These are phyloP conservation scores for Lactarius evosmus DNA, from an alignment of 768 basidiomycete species.

Conservation along the genomic window DNA sequence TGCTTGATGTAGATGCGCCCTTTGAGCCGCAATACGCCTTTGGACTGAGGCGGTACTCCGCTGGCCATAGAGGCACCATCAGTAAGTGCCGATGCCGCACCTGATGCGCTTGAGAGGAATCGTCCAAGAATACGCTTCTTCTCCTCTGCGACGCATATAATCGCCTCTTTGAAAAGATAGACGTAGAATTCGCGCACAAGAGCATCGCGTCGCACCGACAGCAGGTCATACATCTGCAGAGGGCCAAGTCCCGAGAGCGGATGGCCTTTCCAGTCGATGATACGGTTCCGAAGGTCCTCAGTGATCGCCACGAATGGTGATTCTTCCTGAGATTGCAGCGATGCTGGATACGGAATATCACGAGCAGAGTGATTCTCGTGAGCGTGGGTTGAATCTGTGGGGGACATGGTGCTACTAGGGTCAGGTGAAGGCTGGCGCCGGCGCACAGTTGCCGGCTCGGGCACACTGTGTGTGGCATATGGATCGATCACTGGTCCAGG, in stretches of 20 bases:
- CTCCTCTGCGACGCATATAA: conserved; percentile 93
- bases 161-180: conserved; percentile 95
- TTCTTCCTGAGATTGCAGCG: conserved; percentile 42
- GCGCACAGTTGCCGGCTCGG: conserved; percentile 27
- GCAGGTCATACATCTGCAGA: conserved; percentile 87
- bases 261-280: conserved; percentile 96
- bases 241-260: conserved; percentile 85
- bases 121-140: conserved; percentile 80
- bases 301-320: conserved; percentile 82
- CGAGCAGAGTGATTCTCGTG: conserved; percentile 22
- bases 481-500: conserved; percentile 43
- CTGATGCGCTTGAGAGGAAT: conserved; percentile 57
- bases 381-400: conserved; percentile 15
- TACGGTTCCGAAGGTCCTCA: conserved; percentile 83
- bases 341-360: conserved; percentile 7
- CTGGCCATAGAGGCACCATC: conserved; percentile 41
- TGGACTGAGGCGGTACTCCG: conserved; percentile 34
- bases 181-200: conserved; percentile 93
- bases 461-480: conserved; percentile 33
- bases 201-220: conserved; percentile 84
- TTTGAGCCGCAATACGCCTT: conserved; percentile 84
- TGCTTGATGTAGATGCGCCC: conserved; percentile 95
- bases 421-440: conserved; percentile 35
- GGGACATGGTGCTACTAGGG: conserved; percentile 31
- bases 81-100: conserved; percentile 44